Base-by-base conservation (phyloP, 768 basidiomycete species). In the Chalciporus sphaerocephalus region DNA sequence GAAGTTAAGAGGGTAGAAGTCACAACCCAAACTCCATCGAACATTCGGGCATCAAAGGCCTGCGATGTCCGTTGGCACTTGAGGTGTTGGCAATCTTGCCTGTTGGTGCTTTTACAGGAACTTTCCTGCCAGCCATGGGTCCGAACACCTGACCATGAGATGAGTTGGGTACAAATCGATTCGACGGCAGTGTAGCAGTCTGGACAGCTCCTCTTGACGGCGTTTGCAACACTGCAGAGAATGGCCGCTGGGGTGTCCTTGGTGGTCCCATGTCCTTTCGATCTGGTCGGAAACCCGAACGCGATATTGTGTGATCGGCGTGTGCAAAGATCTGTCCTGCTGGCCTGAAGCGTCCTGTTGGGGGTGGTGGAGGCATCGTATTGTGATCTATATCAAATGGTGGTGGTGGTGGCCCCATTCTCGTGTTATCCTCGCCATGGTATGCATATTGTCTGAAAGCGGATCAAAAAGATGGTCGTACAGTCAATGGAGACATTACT, bases 371-470 rank as follows among this genome's bases (percentile, higher is more conserved):
- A 18, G 61, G 62, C 60, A 65, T 66, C 36, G 48, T 57, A 15
- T 49, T 53, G 30, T 68, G 61, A 25, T 65, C 61, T 24, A 55
- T 65, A 25, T 61, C 35, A 23, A 51, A 57, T 40, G 60, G 67
- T 35, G 72, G 64, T 41, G 61, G 64, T 15, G 70, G 69, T 2
- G 64, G 54, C 27, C 69, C 70, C 41, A 58, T 61, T 46, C 72
- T 75, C 34, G 72, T 61, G 25, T 68, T 71, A 16, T 71, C 69
- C 18, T 76, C 72, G 18, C 75, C 75, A 5, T 61, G 67, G 60
- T 85, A 89, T n/a, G 79, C 77, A 59, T 80, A 90, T 63, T 84
- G 78, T 48, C 87, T 90, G 53, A 42, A 20, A 42, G 35, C n/a
- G n/a, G 21, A 39, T 47, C 17, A 51, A 51, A 44, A 27, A 28